Conservation (phyloP, 75 land plant species). For the Selaginella moellendorffii region DNA sequence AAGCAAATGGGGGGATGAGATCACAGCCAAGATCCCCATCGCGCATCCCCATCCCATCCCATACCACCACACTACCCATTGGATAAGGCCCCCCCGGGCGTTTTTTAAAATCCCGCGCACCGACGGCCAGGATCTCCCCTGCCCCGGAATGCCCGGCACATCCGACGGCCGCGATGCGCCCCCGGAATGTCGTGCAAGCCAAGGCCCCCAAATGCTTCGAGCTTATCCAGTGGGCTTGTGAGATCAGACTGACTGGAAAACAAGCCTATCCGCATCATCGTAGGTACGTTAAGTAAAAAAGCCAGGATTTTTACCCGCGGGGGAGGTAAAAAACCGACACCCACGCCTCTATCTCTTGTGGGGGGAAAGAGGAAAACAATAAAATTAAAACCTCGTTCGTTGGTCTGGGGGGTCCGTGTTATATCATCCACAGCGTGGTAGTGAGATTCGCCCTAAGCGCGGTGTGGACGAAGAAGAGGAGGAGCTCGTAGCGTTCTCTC, state of each 20-base stretch:
- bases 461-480: too few species aligned
- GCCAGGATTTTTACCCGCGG: neutral
- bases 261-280: neutral
- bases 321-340: neutral
- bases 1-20: too few species aligned
- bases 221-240: neutral
- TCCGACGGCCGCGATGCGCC: neutral
- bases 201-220: neutral
- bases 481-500: neutral
- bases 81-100: neutral
- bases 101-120: neutral
- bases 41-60: too few species aligned
- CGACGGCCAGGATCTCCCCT: neutral
- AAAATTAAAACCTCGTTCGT: too few species aligned
- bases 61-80: too few species aligned
- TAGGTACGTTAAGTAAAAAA: slow-evolving; percentile 1
- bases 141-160: neutral
- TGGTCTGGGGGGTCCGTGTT: too few species aligned
- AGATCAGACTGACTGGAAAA: too few species aligned
- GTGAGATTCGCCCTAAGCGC: too few species aligned
- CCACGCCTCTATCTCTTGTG: neutral
- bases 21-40: neutral
- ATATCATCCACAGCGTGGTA: too few species aligned
- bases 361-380: too few species aligned
- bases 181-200: neutral